Evolutionary conservation across 2,329 filamentous ascomycete genomes (phyloP), one percentile per base, ranked within the genome.

Genomic region (Aspergillus ibericus): DNA sequence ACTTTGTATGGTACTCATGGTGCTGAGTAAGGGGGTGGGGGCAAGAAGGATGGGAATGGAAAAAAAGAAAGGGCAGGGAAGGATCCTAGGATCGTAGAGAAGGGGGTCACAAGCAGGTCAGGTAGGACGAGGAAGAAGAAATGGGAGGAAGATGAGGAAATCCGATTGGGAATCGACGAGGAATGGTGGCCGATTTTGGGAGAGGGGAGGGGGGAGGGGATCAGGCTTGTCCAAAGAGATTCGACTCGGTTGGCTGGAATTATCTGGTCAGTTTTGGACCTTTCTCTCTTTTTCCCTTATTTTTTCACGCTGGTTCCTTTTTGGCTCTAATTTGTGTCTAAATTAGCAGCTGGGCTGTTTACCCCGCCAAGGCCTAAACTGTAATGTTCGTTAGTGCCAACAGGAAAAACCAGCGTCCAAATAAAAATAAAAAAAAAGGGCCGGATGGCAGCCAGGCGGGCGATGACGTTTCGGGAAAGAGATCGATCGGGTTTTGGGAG

Each of bases 1-100:
- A 75, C 95, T 95, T 81, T 97, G 93, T 80, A 97, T 96, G 48
- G 85, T 85, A 69, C 83, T 86, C 85, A 88, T 88, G 71, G 46
- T 71, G 65, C 60, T 58, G 57, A 59, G 60, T 59, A 52, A 48
- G 59, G 56, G 36, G 44, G 52, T 47, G 22, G 8, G 27, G 32
- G 16, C n/a, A 27, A 25, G 10, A 35, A 34, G 32, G 9, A 22
- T 27, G 36, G 20, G 32, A 58, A 60, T 40, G 29, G 49, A 29
- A 59, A 56, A 49, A 56, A 50, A 42, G 34, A 52, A 20, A 59
- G 34, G 22, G 51, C 27, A 15, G 15, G 49, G 34, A 16, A 35
- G 16, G 16, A 34, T 25, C 35, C 25, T 27, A 46, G 32, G 42
- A 12, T 25, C 50, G 48, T 36, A 54, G 53, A 36, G 34, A 35